Evolutionary conservation across 192 early-diverging fungal species (phyloP).

Genomic region (Endogone sp.): DNA sequence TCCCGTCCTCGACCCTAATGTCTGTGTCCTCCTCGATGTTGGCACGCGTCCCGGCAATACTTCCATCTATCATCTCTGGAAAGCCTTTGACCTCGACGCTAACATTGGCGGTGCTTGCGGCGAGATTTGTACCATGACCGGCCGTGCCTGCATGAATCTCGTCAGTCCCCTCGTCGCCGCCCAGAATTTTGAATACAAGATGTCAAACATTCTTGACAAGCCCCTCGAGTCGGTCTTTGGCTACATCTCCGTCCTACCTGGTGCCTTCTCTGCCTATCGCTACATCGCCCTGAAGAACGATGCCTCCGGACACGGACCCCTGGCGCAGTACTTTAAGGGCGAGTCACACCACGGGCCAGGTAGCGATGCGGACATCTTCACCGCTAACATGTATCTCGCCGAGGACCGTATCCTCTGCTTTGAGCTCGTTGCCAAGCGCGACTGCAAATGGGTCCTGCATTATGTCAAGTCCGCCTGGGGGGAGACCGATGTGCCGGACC

Average conservation of each 20-base stretch:
- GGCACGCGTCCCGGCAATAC: constrained; percentile 73
- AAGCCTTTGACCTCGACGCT: constrained; percentile 68
- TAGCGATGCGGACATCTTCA: constrained; percentile 53
- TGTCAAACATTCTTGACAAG: constrained; percentile 75
- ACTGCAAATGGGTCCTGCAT: constrained; percentile 59
- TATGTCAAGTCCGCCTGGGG: constrained; percentile 72
- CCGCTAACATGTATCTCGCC: constrained; percentile 64
- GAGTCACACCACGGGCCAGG: constrained; percentile 62
- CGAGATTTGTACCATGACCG: constrained; percentile 67
- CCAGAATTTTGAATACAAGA: constrained; percentile 84
- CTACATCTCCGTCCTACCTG: constrained; percentile 81
- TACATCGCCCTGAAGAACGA: constrained; percentile 66
- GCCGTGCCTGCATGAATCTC: constrained; percentile 50
- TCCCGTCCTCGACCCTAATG: constrained; percentile 48
- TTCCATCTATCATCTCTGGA: constrained; percentile 78
- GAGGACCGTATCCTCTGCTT: constrained; percentile 79
- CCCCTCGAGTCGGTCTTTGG: constrained; percentile 79
- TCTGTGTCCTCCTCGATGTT: constrained; percentile 70
- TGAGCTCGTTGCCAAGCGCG: constrained; percentile 72
- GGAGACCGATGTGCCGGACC: constrained; percentile 77
- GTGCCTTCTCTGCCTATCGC: constrained; percentile 80
- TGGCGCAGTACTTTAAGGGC: constrained; percentile 74
- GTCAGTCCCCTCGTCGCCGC: constrained; percentile 75
- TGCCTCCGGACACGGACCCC: constrained; percentile 48
- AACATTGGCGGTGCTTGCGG: constrained; percentile 81